Percentiles rank a stretch among this genome's conserved stretches.
phyloP scores from a whole-genome alignment of 2,329 filamentous ascomycete genomes.

The Pseudogymnoascus destructans region DNA sequence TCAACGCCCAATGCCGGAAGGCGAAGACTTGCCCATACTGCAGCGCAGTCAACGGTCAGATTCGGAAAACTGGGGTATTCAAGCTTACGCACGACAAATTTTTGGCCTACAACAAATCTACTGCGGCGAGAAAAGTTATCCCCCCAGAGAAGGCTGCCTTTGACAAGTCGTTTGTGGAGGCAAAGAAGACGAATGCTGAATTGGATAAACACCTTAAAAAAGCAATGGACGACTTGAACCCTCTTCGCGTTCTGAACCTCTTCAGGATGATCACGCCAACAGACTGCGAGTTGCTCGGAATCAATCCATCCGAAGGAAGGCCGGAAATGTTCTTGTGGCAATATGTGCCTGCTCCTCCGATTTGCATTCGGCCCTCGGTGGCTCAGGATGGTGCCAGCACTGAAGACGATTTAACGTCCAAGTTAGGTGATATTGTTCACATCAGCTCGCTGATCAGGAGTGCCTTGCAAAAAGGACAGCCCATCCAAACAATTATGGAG shows the following conservation, averaged over 20 bases:
- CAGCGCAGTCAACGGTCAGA: conserved; percentile 70
- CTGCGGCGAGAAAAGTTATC: conserved; percentile 68
- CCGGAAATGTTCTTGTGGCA: conserved; percentile 99
- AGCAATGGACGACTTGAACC: conserved; percentile 88
- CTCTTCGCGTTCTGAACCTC: conserved; percentile 74
- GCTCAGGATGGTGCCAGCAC: conserved; percentile 86
- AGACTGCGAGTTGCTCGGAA: conserved; percentile 82
- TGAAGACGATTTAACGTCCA: conserved; percentile 92
- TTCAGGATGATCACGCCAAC: conserved; percentile 76
- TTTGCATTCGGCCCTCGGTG: conserved; percentile 88
- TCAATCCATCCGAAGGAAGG: conserved; percentile 73
- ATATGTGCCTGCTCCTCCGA: conserved; percentile 82
- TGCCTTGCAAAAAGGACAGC: conserved; percentile 68
- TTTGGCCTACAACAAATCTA: conserved; percentile 75
- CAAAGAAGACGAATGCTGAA: conserved; percentile 65
- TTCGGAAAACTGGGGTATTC: conserved; percentile 82
- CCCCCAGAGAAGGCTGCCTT: conserved; percentile 74
- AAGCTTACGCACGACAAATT: conserved; percentile 95
- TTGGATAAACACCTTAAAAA: conserved; percentile 85
- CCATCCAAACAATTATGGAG: conserved; percentile 85
- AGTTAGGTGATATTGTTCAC: conserved; percentile 91
- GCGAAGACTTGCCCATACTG: conserved; percentile 72
- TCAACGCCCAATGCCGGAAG: conserved; percentile 84
- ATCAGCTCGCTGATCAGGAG: conserved; percentile 79
- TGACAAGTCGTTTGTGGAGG: conserved; percentile 71